Conservation (phyloP, 2,329 filamentous ascomycete genomes). For the Apiospora koreana region DNA sequence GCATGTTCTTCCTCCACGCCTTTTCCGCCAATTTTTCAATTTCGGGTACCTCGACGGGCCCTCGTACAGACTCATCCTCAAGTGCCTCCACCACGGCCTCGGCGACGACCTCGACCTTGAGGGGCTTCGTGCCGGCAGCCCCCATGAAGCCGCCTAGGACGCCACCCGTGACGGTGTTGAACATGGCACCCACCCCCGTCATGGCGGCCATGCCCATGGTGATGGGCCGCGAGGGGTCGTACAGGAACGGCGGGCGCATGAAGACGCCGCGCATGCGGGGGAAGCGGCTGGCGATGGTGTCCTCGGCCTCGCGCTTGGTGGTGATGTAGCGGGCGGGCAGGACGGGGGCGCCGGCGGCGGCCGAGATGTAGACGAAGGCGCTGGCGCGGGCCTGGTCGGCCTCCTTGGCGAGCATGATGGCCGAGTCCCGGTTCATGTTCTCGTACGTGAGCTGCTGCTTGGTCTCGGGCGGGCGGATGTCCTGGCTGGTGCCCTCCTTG, state of each 20-base stretch:
- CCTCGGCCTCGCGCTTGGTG: conserved; percentile 91
- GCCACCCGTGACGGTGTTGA: conserved; percentile 78
- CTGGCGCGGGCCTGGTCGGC: conserved; percentile 64
- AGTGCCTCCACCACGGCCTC: conserved; percentile 89
- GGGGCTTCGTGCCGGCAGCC: conserved; percentile 78
- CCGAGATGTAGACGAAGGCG: conserved; percentile 86
- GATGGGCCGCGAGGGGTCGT: conserved; percentile 77
- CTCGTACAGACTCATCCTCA: conserved; percentile 69
- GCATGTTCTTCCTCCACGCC: conserved; percentile 88
- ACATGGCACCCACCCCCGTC: conserved; percentile 70
- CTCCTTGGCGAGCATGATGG: conserved; percentile 80
- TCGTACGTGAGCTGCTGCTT: conserved; percentile 89
- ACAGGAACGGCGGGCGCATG: conserved; percentile 84
- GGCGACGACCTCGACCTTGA: conserved; percentile 84
- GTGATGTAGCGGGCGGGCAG: conserved; percentile 83
- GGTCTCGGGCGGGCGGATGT: conserved; percentile 65
- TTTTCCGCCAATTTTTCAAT: conserved; percentile 81
- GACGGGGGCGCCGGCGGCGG: conserved; percentile 81
- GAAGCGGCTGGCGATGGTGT: conserved; percentile 70
- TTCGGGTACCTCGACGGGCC: conserved; percentile 74
- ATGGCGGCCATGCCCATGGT: conserved; percentile 83
- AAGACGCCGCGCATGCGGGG: conserved; percentile 79
- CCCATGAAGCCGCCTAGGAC: conserved; percentile 77
- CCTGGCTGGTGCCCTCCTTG: conserved; percentile 41
- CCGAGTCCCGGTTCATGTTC: conserved; percentile 92